These are phyloP conservation scores for Colletotrichum tanaceti DNA, from an alignment of 2,329 filamentous ascomycete species.

Conservation along the genomic window DNA sequence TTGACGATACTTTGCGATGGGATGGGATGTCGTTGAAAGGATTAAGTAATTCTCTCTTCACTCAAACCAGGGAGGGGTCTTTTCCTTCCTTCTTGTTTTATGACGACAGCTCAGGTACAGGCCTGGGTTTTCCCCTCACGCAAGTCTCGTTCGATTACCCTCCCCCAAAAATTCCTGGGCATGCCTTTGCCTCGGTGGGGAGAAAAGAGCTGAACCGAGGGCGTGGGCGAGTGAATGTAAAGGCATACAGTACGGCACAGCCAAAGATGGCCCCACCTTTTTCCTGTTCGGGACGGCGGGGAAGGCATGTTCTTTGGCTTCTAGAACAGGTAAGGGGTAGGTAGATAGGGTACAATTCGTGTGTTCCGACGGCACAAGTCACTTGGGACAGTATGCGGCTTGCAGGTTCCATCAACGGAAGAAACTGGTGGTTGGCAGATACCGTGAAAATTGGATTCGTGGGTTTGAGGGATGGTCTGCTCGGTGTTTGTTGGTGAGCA, in stretches of 20 bases:
- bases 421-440: background rate
- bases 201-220: constrained; percentile 1
- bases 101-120: constrained; percentile 20
- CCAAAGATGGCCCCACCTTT: constrained; percentile 4
- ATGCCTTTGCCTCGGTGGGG: constrained; percentile 1
- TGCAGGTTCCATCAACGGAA: background rate
- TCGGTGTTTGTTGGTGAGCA: background rate
- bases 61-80: background rate
- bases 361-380: constrained; percentile 5
- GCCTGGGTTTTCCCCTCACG: constrained; percentile 36
- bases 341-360: background rate
- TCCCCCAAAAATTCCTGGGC: constrained; percentile 22
- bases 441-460: no score
- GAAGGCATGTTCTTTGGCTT: background rate
- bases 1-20: background rate
- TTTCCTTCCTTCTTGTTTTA: background rate
- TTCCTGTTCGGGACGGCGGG: constrained; percentile 11
- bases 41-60: constrained; percentile 27
- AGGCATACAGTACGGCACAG: background rate
- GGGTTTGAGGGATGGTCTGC: background rate
- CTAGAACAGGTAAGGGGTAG: background rate
- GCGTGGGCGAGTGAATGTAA: constrained; percentile 7
- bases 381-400: background rate
- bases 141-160: constrained; percentile 35
- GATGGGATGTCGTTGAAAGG: constrained; percentile 37